Percentiles rank a stretch among this genome's conserved stretches.
These are phyloP conservation scores for Crithidia expoeki DNA, from an alignment of 208 protist species.

Conservation along the genomic window DNA sequence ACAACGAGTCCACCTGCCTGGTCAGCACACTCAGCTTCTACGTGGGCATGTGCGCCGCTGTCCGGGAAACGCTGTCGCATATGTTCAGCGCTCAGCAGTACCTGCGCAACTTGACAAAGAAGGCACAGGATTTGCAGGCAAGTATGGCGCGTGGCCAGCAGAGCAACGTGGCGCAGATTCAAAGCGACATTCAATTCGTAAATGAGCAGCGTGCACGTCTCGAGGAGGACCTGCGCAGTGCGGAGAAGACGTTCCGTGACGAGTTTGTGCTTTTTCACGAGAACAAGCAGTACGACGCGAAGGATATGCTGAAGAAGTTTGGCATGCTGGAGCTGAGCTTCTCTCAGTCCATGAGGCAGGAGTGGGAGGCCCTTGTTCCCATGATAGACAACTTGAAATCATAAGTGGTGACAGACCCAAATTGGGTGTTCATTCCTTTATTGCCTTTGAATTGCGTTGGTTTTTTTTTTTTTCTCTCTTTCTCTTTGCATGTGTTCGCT, in stretches of 20 bases:
- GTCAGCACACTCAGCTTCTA: slow-evolving; percentile 88
- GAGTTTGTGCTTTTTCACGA: slow-evolving; percentile 83
- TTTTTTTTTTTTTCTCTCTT: not conserved
- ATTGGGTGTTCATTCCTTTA: no score
- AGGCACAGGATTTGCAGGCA: slow-evolving; percentile 28
- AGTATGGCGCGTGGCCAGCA: slow-evolving; percentile 34
- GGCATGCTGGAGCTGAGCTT: slow-evolving; percentile 83
- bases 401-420: not conserved
- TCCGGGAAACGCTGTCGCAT: slow-evolving; percentile 64
- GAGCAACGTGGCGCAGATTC: slow-evolving; percentile 31
- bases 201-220: slow-evolving; percentile 41
- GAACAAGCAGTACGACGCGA: slow-evolving; percentile 85
- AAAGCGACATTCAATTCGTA: slow-evolving; percentile 39
- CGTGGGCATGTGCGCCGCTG: slow-evolving; percentile 76
- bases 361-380: slow-evolving; percentile 68
- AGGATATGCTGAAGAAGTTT: slow-evolving; percentile 76
- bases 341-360: slow-evolving; percentile 61
- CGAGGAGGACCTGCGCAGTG: slow-evolving; percentile 38
- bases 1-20: slow-evolving; percentile 70
- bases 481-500: no score
- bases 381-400: slow-evolving; percentile 38
- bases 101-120: slow-evolving; percentile 36
- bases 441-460: no score
- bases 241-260: slow-evolving; percentile 49
- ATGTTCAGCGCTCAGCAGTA: slow-evolving; percentile 45